Evolutionary conservation across 805 yeast species (phyloP), one percentile per base, ranked within the genome.

Genomic region (Komagataella ulmi): DNA sequence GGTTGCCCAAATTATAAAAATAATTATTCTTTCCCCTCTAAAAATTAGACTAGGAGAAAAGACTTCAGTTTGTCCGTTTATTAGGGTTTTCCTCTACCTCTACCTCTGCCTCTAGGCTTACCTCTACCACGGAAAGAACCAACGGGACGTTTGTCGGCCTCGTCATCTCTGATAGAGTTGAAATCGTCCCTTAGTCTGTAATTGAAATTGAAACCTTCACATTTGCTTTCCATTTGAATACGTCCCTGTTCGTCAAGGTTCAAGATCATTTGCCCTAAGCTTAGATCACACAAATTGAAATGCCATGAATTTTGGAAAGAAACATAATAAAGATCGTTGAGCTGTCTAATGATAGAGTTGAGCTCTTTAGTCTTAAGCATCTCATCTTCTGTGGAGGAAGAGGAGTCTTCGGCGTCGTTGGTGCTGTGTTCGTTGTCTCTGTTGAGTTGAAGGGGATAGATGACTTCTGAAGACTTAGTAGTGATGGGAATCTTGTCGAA

Each of bases 231-330:
- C 62, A 80, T 71, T 46, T 72, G 70, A 51, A 84, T 67, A 50
- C 70, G 64, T 2, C 84, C 80, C 50, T 71, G 67, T 14, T 30
- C 40, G 12, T 60, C 67, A 53, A 70, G 67, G 51, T 67, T 68
- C 52, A 78, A 66, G 49, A 69, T 64, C 51, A 81, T 67, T 49
- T 66, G 63, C 6, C 85, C 88, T 56, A 70, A 66, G 21, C 70
- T 64, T 24, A 72, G 73, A 60, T 85, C 91, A 58, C 88, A 78
- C 47, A 85, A 67, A 58, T 83, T 83, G 63, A 81, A 81, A 63
- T 85, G 88, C 95, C 95, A 85, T 53, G 82, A 72, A 58, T 81
- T 81, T 59, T 81, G 82, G 64, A 81, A 84, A 1, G 88, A 79
- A 14, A 76, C 70, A 60, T 80, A 78, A 57, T 81, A 79, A 45